Percentiles rank a stretch among this genome's conserved stretches.
Evolutionary conservation across 805 yeast species (phyloP).

Genomic region (Nakazawaea anatomiae): DNA sequence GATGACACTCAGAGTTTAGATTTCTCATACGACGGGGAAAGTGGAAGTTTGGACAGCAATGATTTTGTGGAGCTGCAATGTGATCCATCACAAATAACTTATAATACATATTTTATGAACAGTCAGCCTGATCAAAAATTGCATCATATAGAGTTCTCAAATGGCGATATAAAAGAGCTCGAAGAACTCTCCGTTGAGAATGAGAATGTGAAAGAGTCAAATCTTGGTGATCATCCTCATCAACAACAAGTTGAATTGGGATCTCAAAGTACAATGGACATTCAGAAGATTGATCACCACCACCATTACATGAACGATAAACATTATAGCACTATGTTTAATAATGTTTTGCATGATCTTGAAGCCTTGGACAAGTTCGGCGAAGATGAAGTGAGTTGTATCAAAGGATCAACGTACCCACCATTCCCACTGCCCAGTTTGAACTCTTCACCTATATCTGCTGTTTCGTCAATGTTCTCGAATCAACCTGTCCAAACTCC

Average conservation of each 20-base stretch:
- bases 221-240: too few species aligned
- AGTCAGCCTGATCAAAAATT: background rate
- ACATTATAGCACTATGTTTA: background rate
- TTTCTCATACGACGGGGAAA: background rate
- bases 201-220: background rate
- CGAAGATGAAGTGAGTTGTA: background rate
- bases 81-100: background rate
- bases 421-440: background rate
- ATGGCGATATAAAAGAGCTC: background rate
- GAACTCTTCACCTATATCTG: background rate
- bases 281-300: background rate
- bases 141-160: background rate
- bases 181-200: background rate
- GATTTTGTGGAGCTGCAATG: background rate
- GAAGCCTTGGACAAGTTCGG: background rate
- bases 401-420: background rate
- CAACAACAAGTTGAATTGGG: too few species aligned
- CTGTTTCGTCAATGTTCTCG: background rate
- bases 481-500: background rate
- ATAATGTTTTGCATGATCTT: conserved; percentile 1
- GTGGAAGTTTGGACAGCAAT: background rate
- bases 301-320: background rate
- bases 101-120: background rate
- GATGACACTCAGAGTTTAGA: background rate
- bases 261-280: too few species aligned